Evolutionary conservation across 2,329 filamentous ascomycete genomes (phyloP), one percentile per base, ranked within the genome.

Genomic region (Helotiales sp.): DNA sequence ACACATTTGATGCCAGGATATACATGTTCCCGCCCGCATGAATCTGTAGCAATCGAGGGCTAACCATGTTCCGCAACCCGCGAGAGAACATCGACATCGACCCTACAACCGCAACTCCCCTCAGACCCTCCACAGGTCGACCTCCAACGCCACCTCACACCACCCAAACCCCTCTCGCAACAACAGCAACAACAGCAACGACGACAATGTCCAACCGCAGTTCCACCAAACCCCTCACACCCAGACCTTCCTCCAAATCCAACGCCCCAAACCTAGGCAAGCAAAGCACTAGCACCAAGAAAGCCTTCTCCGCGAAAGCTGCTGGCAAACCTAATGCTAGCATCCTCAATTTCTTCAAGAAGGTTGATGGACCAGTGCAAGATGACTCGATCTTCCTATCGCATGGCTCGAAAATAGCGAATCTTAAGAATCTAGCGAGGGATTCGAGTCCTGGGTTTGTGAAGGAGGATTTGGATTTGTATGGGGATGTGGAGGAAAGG

Each of bases 341-440:
- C 70, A 93, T 93, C 34, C 79, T 93, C 15, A 92, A 80, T 70
- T 93, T 93, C 77, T 93, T 93, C 76, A 89, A 91, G 74, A 93
- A 92, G 75, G 83, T 86, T 0, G 85, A 86, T 13, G 79, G 79
- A 0, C 78, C 73, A 11, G 28, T 77, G 61, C 80, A 85, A 65
- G 84, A 90, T 69, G 81, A 88, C 64, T 81, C 83, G 22, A 83
- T 91, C 10, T 91, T 92, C 64, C 78, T 82, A 2, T 78, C 81
- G 26, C 78, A 73, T 65, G 73, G 71, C 68, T 76, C 68, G 67
- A 71, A 71, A 61, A 67, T 65, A 6, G 66, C 70, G 24, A 65
- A 58, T 24, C 34, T 66, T n/a, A 37, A 64, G 55, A 58, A 49
- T 20, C 49, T 49, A 32, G 45, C 69, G 20, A 69, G 60, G 34